phyloP scores from a whole-genome alignment of 805 yeast species.

The Zygosaccharomyces siamensis region DNA sequence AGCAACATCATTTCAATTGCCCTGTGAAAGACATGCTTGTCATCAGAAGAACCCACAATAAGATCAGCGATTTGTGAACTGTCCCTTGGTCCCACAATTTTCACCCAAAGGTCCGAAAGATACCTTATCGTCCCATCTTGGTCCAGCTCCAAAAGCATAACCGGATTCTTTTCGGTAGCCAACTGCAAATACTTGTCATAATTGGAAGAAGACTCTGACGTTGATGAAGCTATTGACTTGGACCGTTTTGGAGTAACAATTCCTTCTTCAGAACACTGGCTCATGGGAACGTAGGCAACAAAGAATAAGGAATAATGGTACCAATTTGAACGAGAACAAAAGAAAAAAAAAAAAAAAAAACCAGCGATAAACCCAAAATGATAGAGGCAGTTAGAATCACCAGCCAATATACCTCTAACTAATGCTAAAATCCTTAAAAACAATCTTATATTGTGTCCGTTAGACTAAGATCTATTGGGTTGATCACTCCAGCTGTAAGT shows the following conservation, averaged over 20 bases:
- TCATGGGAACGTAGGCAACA: background rate
- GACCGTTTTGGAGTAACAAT: constrained; percentile 8
- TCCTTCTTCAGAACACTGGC: constrained; percentile 4
- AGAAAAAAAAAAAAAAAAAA: too few species aligned
- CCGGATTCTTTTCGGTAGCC: constrained; percentile 66
- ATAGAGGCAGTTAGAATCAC: too few species aligned
- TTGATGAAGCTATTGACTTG: constrained; percentile 10
- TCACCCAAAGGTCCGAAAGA: constrained; percentile 72
- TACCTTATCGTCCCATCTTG: constrained; percentile 73
- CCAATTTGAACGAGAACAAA: too few species aligned
- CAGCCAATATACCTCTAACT: too few species aligned
- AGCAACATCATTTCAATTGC: constrained; percentile 66
- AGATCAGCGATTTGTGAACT: constrained; percentile 51
- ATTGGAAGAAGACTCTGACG: constrained; percentile 22
- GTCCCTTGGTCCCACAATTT: constrained; percentile 42
- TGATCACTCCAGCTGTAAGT: background rate
- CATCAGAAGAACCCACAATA: constrained; percentile 61
- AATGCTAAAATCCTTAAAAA: background rate
- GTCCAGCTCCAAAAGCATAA: constrained; percentile 79
- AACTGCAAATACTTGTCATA: constrained; percentile 50
- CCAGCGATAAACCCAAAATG: too few species aligned
- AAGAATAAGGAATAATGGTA: background rate
- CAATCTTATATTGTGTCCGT: background rate
- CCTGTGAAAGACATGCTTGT: constrained; percentile 59
- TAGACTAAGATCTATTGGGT: background rate